phyloP scores from a whole-genome alignment of 2,329 filamentous ascomycete genomes.

The Ascochyta rabiei region DNA sequence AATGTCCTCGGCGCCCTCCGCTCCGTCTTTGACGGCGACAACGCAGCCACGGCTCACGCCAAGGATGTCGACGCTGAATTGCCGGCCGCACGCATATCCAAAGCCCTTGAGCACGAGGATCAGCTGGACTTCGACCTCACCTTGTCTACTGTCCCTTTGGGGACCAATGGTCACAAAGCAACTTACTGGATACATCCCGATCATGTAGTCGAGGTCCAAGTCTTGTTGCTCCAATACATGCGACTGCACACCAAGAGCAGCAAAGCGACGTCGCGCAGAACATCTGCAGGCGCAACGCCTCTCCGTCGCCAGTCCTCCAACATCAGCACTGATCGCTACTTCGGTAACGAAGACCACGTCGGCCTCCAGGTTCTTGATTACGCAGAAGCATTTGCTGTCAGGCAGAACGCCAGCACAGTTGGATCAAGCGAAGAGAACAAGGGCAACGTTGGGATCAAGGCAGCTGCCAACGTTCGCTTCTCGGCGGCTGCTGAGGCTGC shows the following conservation, averaged over 20 bases:
- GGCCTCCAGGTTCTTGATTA: slow-evolving; percentile 57
- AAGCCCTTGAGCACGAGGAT: slow-evolving; percentile 48
- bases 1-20: slow-evolving; percentile 54
- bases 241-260: slow-evolving; percentile 45
- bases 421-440: slow-evolving; percentile 47
- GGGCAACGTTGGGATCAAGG: slow-evolving; percentile 39
- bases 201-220: slow-evolving; percentile 60
- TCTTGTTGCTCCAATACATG: slow-evolving; percentile 58
- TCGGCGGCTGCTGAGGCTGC: slow-evolving; percentile 42
- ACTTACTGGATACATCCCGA: slow-evolving; percentile 62
- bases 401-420: slow-evolving; percentile 54
- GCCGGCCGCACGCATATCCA: slow-evolving; percentile 46
- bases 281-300: slow-evolving; percentile 31
- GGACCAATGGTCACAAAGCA: slow-evolving; percentile 53
- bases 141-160: slow-evolving; percentile 55
- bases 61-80: slow-evolving; percentile 26
- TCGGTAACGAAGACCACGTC: slow-evolving; percentile 45
- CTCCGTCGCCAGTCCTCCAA: slow-evolving; percentile 34
- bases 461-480: slow-evolving; percentile 45
- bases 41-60: slow-evolving; percentile 14
- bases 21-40: slow-evolving; percentile 49
- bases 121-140: slow-evolving; percentile 58
- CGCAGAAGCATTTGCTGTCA: slow-evolving; percentile 53
- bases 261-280: slow-evolving; percentile 22
- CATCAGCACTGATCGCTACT: slow-evolving; percentile 29